phyloP scores from a whole-genome alignment of 179 eudicot species.

The Pouteria campechiana region DNA sequence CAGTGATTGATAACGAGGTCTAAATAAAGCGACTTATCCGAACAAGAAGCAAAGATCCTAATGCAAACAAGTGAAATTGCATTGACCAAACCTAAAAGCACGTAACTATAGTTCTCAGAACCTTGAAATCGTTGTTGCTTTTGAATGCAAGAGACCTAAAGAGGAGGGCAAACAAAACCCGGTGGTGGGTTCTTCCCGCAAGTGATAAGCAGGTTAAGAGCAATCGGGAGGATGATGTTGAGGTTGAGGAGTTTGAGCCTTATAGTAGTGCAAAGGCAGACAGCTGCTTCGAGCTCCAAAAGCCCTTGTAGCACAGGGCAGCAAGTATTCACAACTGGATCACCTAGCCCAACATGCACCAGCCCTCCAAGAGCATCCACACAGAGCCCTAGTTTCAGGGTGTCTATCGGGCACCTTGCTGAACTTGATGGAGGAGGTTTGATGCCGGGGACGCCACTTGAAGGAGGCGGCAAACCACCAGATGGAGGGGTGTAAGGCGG shows the following conservation, averaged over 20 bases:
- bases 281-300: conserved; percentile 76
- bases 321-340: conserved; percentile 52
- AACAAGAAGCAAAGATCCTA: no score
- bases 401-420: conserved; percentile 57
- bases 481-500: conserved; percentile 15
- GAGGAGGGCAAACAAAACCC: conserved; percentile 72
- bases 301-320: conserved; percentile 74
- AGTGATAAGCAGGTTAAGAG: conserved; percentile 49
- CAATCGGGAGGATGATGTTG: conserved; percentile 61
- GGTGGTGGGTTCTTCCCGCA: conserved; percentile 69
- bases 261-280: conserved; percentile 73
- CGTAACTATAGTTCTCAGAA: no score
- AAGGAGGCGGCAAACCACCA: conserved; percentile 15
- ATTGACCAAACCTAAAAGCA: no score
- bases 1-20: no score
- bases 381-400: conserved; percentile 67
- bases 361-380: conserved; percentile 68
- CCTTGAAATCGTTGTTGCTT: no score
- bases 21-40: no score
- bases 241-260: conserved; percentile 69
- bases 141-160: no score
- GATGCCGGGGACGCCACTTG: conserved; percentile 3
- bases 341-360: conserved; percentile 66
- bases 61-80: no score
- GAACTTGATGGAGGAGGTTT: conserved; percentile 18